Evolutionary conservation across 2,329 filamentous ascomycete genomes (phyloP).

Genomic region (Exophiala alcalophila): DNA sequence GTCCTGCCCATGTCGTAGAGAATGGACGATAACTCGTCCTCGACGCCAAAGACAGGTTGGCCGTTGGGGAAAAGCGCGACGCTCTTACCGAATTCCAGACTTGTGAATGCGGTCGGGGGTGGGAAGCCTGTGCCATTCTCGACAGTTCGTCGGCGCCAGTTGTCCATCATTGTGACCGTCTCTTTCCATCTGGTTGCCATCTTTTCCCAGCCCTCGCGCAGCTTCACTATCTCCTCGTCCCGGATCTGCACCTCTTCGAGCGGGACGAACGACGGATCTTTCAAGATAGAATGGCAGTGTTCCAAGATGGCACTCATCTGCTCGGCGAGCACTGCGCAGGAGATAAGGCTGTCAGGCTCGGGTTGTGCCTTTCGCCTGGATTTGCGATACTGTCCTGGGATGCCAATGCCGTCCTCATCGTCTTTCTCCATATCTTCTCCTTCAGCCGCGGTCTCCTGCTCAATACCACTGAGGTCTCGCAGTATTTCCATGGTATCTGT

Average conservation of each 20-base stretch:
- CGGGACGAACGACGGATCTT: conserved; percentile 93
- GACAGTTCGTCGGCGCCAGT: conserved; percentile 79
- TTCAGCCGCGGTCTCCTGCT: conserved; percentile 33
- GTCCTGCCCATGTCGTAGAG: conserved; percentile 18
- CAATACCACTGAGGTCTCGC: conserved; percentile 56
- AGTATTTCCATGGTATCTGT: conserved; percentile 68
- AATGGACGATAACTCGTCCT: conserved; percentile 27
- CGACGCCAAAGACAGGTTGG: conserved; percentile 34
- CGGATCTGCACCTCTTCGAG: conserved; percentile 91
- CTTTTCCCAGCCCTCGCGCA: conserved; percentile 84
- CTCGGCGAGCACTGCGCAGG: conserved; percentile 65
- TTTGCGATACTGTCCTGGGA: conserved; percentile 32
- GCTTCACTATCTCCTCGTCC: conserved; percentile 81
- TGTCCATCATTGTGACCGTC: conserved; percentile 83
- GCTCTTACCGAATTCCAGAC: conserved; percentile 40
- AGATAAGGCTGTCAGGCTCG: conserved; percentile 42
- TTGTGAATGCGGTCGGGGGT: conserved; percentile 43
- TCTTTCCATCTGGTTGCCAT: conserved; percentile 92
- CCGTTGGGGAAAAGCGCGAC: conserved; percentile 32
- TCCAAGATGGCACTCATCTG: conserved; percentile 76
- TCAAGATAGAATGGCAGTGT: conserved; percentile 78
- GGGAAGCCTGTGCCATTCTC: conserved; percentile 37
- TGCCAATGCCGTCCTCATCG: conserved; percentile 26
- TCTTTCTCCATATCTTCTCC: conserved; percentile 20
- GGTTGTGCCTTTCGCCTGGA: conserved; percentile 6